A percentile compares a stretch with the other conserved stretches of the same genome.
phyloP scores from a whole-genome alignment of 2,329 filamentous ascomycete genomes.

The Biscogniauxia mediterranea region DNA sequence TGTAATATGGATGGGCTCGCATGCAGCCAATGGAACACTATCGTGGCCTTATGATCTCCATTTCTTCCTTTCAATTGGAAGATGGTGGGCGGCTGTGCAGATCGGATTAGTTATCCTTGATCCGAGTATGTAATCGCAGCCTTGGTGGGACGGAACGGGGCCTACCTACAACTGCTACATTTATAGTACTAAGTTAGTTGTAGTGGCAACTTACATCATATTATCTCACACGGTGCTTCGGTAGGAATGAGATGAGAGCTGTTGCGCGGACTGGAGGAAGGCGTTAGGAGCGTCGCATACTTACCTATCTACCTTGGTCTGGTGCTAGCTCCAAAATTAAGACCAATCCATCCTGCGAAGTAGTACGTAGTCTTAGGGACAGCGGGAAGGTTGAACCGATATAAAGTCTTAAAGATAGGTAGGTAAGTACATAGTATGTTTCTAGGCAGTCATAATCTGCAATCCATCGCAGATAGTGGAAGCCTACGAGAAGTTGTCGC shows the following conservation, averaged over 20 bases:
- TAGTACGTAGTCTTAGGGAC: background rate
- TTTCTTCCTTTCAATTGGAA: background rate
- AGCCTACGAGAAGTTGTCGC: background rate
- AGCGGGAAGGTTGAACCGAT: too few species aligned
- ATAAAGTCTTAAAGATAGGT: too few species aligned
- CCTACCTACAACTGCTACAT: too few species aligned
- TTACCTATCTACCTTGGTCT: too few species aligned
- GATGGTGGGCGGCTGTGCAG: background rate
- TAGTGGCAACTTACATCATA: background rate
- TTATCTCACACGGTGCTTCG: background rate
- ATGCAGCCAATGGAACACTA: background rate
- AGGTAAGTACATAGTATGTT: background rate
- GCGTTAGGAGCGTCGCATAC: too few species aligned
- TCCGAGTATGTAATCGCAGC: background rate
- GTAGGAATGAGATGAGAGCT: background rate
- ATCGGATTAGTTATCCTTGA: background rate
- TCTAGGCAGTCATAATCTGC: background rate
- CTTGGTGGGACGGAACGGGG: background rate
- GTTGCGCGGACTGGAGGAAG: too few species aligned
- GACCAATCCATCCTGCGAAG: background rate
- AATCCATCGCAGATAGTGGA: background rate
- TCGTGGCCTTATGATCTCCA: background rate
- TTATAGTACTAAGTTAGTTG: too few species aligned
- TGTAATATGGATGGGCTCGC: background rate
- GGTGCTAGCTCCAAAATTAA: background rate